Percentiles rank a stretch among this genome's conserved stretches.
These are phyloP conservation scores for Ophiostoma quercus DNA, from an alignment of 2,329 filamentous ascomycete genomes.

Conservation along the genomic window DNA sequence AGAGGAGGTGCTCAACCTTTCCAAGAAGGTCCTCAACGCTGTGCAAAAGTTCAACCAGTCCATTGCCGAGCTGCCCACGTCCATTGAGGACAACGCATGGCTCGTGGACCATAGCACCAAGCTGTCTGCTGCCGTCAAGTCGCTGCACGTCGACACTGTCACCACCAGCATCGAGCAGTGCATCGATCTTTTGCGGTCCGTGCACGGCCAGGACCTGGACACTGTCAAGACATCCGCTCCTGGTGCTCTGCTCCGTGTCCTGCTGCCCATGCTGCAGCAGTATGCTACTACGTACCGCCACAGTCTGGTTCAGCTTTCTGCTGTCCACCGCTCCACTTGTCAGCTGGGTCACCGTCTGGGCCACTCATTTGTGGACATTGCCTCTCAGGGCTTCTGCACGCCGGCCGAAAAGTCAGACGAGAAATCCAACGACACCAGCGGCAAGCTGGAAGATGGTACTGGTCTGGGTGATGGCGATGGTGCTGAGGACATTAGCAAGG, in stretches of 20 bases:
- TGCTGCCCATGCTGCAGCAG: slow-evolving; percentile 68
- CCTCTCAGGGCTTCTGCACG: slow-evolving; percentile 83
- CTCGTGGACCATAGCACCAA: slow-evolving; percentile 52
- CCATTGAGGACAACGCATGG: slow-evolving; percentile 60
- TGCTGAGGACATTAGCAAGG: slow-evolving; percentile 95
- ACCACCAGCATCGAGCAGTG: slow-evolving; percentile 39
- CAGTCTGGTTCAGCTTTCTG: slow-evolving; percentile 53
- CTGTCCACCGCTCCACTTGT: slow-evolving; percentile 64
- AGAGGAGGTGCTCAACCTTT: slow-evolving; percentile 55
- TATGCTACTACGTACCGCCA: slow-evolving; percentile 60
- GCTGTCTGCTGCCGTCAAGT: slow-evolving; percentile 49
- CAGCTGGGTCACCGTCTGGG: slow-evolving; percentile 71
- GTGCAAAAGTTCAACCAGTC: slow-evolving; percentile 65
- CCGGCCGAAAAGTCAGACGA: slow-evolving; percentile 66
- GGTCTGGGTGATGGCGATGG: slow-evolving; percentile 93
- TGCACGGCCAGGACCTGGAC: slow-evolving; percentile 23
- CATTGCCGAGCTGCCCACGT: slow-evolving; percentile 49
- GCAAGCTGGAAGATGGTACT: slow-evolving; percentile 83
- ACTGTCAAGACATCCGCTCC: background rate
- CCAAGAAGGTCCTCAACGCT: slow-evolving; percentile 72
- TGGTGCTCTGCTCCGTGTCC: slow-evolving; percentile 52
- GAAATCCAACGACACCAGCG: slow-evolving; percentile 48
- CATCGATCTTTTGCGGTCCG: slow-evolving; percentile 35
- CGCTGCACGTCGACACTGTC: slow-evolving; percentile 56
- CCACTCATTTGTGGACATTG: slow-evolving; percentile 72